Evolutionary conservation across 2,329 filamentous ascomycete genomes (phyloP).

Genomic region (Trichoderma polysporum): DNA sequence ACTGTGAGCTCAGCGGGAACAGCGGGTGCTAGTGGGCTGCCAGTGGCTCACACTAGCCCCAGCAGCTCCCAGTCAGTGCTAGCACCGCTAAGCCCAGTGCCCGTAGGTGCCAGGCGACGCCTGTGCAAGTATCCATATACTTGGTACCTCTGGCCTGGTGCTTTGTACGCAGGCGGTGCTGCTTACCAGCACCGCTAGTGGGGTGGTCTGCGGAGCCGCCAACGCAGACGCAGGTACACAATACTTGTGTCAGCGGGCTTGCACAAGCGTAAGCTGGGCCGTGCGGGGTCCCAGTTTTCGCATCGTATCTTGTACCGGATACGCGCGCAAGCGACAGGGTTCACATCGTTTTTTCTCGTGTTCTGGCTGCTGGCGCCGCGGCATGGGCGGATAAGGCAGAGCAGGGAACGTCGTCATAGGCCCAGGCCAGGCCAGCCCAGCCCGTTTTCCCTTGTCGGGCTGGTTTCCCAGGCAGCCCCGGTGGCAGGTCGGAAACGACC

Average conservation of each 20-base stretch:
- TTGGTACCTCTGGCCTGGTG: no score
- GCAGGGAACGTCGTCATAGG: conserved; percentile 12
- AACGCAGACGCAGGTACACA: conserved; percentile 12
- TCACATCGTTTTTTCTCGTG: conserved; percentile 17
- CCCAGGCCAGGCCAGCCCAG: no score
- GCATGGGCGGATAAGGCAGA: conserved; percentile 15
- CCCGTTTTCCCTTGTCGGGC: no score
- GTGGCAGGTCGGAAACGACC: conserved; percentile 7
- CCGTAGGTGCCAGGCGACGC: background rate
- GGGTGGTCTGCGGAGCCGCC: background rate
- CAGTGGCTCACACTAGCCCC: conserved; percentile 2
- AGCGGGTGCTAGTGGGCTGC: conserved; percentile 15
- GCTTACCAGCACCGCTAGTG: background rate
- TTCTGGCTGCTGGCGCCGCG: conserved; percentile 7
- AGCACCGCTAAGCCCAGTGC: background rate
- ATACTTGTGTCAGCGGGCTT: conserved; percentile 3
- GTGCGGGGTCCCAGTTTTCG: background rate
- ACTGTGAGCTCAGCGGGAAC: background rate
- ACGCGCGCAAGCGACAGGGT: conserved; percentile 5
- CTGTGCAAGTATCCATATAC: background rate
- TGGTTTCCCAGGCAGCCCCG: background rate
- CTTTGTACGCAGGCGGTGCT: background rate
- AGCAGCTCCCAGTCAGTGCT: conserved; percentile 1
- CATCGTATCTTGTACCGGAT: conserved; percentile 19
- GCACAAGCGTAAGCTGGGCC: background rate